phyloP scores from a whole-genome alignment of 1,139 yeast genomes.

The Kodamaea suecica region DNA sequence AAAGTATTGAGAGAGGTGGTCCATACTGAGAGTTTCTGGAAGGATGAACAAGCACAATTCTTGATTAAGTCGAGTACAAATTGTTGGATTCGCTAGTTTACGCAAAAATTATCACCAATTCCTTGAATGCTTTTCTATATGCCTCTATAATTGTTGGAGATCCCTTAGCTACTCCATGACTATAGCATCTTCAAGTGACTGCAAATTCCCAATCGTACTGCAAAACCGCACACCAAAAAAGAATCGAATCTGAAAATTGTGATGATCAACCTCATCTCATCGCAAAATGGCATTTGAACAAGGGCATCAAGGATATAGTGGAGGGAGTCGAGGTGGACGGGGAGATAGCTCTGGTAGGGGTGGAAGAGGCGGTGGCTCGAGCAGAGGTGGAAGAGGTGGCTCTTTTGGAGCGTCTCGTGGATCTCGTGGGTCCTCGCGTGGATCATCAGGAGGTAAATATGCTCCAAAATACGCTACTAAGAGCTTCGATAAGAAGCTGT shows the following conservation, averaged over 20 bases:
- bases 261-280: slow-evolving; percentile 5
- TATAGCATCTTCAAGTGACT: background rate
- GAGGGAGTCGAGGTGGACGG: background rate
- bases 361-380: background rate
- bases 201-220: background rate
- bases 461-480: slow-evolving; percentile 4
- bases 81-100: no score
- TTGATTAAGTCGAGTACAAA: no score
- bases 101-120: no score
- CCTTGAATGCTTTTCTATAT: no score
- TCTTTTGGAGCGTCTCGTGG: background rate
- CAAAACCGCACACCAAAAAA: background rate
- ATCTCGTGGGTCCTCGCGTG: background rate
- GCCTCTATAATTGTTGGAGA: no score
- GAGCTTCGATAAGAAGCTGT: slow-evolving; percentile 17
- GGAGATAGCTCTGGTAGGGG: background rate
- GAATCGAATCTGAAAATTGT: no score
- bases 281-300: slow-evolving; percentile 8
- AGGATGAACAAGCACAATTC: no score
- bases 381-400: slow-evolving; percentile 2
- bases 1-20: no score
- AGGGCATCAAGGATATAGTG: slow-evolving; percentile 1
- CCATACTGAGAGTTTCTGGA: no score
- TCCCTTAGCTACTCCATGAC: no score
- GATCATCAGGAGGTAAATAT: background rate